Base-by-base conservation (phyloP, 768 basidiomycete species). In the Kwoniella europaea region DNA sequence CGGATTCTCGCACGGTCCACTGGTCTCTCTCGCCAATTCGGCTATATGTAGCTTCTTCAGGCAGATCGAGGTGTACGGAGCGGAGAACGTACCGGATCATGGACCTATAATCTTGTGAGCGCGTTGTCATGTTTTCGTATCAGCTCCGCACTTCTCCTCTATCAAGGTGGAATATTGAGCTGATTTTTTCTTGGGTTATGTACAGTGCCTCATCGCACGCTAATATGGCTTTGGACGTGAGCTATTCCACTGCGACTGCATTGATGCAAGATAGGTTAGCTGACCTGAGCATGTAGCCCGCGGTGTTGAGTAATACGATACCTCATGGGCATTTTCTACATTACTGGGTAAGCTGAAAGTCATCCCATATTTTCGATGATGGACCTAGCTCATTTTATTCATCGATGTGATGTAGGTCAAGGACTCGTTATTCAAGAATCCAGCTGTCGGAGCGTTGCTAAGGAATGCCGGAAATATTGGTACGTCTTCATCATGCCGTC, bases 101-200 rank as follows among this genome's bases (percentile, higher is more conserved):
- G 94, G 94, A 0, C 94, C 94, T n/a, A 89, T 97, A 76, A 92
- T 98, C 75, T 90, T 95, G 93, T 95, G 85, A 82, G 91, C 88
- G 44, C 10, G 1, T 3, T 35, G 35, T 35, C 35, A 59, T 18
- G 7, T 29, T 16, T n/a, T 20, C 7, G 22, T 13, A 58, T 35
- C 56, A 60, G 56, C 58, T 62, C 42, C 27, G 54, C 53, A n/a
- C 2, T 12, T 10, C 16, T 2, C 2, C 50, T 42, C 22, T 2
- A 0, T 20, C 64, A 60, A 43, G 10, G 16, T 24, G 18, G 18
- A 42, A 22, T 3, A 54, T 22, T 13, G 13, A 65, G 42, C 64
- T 65, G 55, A 65, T 44, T 6, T 18, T 54, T 3, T 3, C 10
- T 2, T 42, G 22, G 18, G 5, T 1, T 55, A 67, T 35, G 35